Evolutionary conservation across 306 rosid genomes (phyloP).

Genomic region (Cucurbita argyrosperma): DNA sequence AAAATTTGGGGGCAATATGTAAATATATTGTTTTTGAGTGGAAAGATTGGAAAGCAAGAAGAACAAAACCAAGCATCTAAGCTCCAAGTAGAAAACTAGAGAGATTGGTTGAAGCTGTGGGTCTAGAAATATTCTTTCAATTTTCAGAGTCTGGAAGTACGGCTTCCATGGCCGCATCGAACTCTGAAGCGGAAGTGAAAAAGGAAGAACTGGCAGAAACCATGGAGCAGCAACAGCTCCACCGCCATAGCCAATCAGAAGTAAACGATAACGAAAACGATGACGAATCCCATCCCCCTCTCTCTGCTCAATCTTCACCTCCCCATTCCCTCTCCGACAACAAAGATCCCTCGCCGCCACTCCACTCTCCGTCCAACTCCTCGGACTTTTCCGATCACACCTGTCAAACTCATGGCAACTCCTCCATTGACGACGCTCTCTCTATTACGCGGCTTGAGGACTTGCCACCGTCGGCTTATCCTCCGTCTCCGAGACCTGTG

Average conservation of each 20-base stretch:
- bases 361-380: conserved; percentile 19
- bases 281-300: background rate
- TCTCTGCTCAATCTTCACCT: conserved; percentile 14
- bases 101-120: background rate
- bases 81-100: background rate
- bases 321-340: conserved; percentile 14
- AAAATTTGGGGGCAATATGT: too few relatives aligned
- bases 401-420: conserved; percentile 13
- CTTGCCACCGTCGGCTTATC: background rate
- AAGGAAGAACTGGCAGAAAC: background rate
- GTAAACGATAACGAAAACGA: background rate
- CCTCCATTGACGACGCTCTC: conserved; percentile 5
- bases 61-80: too few relatives aligned
- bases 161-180: background rate
- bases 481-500: conserved; percentile 21
- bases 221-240: background rate
- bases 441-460: conserved; percentile 12
- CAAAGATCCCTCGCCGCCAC: conserved; percentile 33
- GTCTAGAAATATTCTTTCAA: background rate
- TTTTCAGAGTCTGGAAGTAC: background rate
- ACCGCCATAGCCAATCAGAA: background rate
- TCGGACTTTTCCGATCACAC: conserved; percentile 25
- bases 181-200: background rate
- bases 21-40: too few relatives aligned
- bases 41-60: too few relatives aligned